Evolutionary conservation across 2,329 filamentous ascomycete genomes (phyloP).

Genomic region (Colletotrichum viniferum): DNA sequence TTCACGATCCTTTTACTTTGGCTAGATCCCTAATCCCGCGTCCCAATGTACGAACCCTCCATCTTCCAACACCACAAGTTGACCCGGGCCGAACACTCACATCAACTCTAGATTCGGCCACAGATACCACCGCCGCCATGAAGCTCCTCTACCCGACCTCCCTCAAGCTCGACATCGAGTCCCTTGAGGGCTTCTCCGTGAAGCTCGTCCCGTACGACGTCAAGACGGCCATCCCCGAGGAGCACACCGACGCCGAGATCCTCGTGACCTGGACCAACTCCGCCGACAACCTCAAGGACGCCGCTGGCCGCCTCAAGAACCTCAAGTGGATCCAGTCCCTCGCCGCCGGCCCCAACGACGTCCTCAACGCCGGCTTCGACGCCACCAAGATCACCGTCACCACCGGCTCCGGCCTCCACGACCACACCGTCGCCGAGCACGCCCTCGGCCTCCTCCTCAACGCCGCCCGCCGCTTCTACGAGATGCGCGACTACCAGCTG

Average conservation of each 20-base stretch:
- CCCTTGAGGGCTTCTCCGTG: constrained; percentile 63
- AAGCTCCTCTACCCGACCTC: constrained; percentile 73
- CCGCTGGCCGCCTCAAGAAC: constrained; percentile 57
- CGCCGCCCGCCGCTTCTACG: constrained; percentile 61
- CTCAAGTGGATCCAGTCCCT: constrained; percentile 71
- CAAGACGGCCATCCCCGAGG: constrained; percentile 57
- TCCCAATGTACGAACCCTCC: not conserved
- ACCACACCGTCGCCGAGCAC: constrained; percentile 69
- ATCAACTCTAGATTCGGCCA: not conserved
- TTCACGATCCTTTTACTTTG: not conserved
- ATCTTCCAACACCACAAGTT: not conserved
- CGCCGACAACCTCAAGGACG: constrained; percentile 61
- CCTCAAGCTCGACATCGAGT: constrained; percentile 57
- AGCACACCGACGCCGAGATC: constrained; percentile 62
- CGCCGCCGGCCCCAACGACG: constrained; percentile 69
- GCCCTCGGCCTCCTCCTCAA: constrained; percentile 61
- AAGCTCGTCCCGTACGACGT: constrained; percentile 65
- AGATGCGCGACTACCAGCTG: constrained; percentile 67
- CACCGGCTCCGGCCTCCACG: constrained; percentile 68
- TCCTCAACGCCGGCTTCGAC: constrained; percentile 66
- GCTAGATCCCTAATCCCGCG: not conserved
- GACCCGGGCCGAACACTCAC: not conserved
- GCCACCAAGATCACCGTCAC: constrained; percentile 53
- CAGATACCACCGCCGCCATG: constrained; percentile 41
- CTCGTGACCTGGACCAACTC: constrained; percentile 68